A percentile compares a stretch with the other conserved stretches of the same genome.
These are phyloP conservation scores for Penicillium glabrum DNA, from an alignment of 2,329 filamentous ascomycete species.

Conservation along the genomic window DNA sequence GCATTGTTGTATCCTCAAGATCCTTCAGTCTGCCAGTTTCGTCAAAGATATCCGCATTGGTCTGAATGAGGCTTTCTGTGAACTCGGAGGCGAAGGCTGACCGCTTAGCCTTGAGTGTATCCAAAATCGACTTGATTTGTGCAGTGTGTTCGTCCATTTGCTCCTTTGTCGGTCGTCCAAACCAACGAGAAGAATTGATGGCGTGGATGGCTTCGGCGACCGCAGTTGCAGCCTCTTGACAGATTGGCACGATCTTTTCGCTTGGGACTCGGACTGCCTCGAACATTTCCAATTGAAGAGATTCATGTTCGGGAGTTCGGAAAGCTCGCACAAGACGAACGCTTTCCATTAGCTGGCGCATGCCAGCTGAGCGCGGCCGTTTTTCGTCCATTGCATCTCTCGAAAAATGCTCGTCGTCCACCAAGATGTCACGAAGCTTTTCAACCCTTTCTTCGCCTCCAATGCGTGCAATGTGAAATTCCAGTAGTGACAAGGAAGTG, in stretches of 20 bases:
- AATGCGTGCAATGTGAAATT: slow-evolving; percentile 44
- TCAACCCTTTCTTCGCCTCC: slow-evolving; percentile 19
- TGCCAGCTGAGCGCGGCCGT: slow-evolving; percentile 23
- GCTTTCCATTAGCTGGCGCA: slow-evolving; percentile 35
- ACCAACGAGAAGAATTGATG: slow-evolving; percentile 31
- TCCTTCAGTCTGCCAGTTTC: slow-evolving; percentile 39
- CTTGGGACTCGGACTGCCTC: slow-evolving; percentile 32
- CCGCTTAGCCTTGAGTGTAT: slow-evolving; percentile 28
- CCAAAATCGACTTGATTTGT: slow-evolving; percentile 18
- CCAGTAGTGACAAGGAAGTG: slow-evolving; percentile 38
- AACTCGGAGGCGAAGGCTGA: slow-evolving; percentile 31
- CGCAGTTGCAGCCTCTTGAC: slow-evolving; percentile 23
- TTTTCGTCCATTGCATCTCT: slow-evolving; percentile 12
- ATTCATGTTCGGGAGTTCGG: slow-evolving; percentile 37
- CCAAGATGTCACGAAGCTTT: slow-evolving; percentile 12
- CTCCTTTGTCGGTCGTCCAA: slow-evolving; percentile 23
- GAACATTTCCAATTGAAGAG: slow-evolving; percentile 33
- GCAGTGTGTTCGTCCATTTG: slow-evolving; percentile 21
- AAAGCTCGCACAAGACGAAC: slow-evolving; percentile 39
- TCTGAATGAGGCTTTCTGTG: slow-evolving; percentile 43
- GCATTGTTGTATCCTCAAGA: slow-evolving; percentile 20
- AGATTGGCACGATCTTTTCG: slow-evolving; percentile 25
- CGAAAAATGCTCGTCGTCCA: not conserved
- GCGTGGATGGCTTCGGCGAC: slow-evolving; percentile 28
- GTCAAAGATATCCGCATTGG: slow-evolving; percentile 45